These are phyloP conservation scores for Capsicum pubescens DNA, from an alignment of 257 asterid species.

Conservation along the genomic window DNA sequence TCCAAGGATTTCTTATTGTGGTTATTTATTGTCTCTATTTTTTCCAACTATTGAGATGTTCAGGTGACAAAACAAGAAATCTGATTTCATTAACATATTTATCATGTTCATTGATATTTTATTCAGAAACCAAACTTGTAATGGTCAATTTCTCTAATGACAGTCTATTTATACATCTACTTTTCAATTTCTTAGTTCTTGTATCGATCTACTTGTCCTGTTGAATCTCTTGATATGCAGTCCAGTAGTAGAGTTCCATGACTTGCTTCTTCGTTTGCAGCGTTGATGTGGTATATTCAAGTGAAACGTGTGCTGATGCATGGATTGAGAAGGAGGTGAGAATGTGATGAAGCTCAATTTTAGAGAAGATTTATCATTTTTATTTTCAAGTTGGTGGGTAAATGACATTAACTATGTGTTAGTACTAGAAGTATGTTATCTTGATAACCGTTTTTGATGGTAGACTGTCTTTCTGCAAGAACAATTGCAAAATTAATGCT, in stretches of 20 bases:
- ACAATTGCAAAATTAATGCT: constrained; percentile 7
- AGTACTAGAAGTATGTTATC: background rate
- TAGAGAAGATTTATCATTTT: constrained; percentile 19
- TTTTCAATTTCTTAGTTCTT: constrained; percentile 9
- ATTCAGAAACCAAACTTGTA: constrained; percentile 12
- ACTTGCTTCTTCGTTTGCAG: constrained; percentile 54
- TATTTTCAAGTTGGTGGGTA: constrained; percentile 16
- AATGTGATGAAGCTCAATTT: constrained; percentile 30
- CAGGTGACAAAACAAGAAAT: constrained; percentile 21
- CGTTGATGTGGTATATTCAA: constrained; percentile 73
- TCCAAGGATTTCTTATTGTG: background rate
- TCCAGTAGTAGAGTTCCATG: constrained; percentile 24
- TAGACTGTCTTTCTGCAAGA: background rate
- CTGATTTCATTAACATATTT: constrained; percentile 2
- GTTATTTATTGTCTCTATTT: background rate
- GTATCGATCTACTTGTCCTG: constrained; percentile 3
- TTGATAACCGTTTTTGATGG: background rate
- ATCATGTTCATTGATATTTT: constrained; percentile 3
- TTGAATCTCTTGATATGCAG: constrained; percentile 16
- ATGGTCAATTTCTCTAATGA: background rate
- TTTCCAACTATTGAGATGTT: constrained; percentile 13
- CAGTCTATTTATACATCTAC: background rate
- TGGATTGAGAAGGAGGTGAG: constrained; percentile 99
- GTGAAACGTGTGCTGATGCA: constrained; percentile 93
- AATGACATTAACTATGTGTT: background rate